Evolutionary conservation across 495 filamentous ascomycete genomes (phyloP).

Genomic region (Tuber umbilicatum): DNA sequence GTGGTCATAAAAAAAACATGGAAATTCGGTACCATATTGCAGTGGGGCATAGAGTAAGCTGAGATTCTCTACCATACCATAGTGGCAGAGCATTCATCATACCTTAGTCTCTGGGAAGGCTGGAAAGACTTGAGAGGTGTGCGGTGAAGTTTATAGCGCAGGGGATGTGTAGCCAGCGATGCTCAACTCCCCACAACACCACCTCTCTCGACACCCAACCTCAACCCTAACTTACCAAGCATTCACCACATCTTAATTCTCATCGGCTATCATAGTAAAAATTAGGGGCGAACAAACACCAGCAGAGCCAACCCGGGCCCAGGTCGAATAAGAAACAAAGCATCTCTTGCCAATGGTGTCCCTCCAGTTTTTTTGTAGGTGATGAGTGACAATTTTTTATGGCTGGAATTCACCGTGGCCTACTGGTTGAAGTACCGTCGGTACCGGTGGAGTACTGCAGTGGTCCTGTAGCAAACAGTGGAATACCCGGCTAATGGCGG

Average conservation of each 20-base stretch:
- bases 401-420: not conserved
- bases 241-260: not conserved
- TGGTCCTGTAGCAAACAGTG: not conserved
- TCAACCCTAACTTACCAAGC: not conserved
- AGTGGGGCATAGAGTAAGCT: not conserved
- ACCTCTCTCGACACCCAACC: not conserved
- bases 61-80: not conserved
- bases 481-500: not conserved
- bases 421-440: not conserved
- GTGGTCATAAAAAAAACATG: not conserved
- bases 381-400: not conserved
- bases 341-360: not conserved
- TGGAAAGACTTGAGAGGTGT: not conserved
- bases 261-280: not conserved
- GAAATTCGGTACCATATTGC: not conserved
- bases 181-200: not conserved
- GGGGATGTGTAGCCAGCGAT: not conserved
- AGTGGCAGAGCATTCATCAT: not conserved
- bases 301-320: not conserved
- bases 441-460: not conserved
- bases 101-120: not conserved
- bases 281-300: not conserved
- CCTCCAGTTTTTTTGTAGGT: not conserved
- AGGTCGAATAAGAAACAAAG: not conserved
- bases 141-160: not conserved